Conservation (phyloP, 306 rosid genomes). For the Cucurbita argyrosperma region DNA sequence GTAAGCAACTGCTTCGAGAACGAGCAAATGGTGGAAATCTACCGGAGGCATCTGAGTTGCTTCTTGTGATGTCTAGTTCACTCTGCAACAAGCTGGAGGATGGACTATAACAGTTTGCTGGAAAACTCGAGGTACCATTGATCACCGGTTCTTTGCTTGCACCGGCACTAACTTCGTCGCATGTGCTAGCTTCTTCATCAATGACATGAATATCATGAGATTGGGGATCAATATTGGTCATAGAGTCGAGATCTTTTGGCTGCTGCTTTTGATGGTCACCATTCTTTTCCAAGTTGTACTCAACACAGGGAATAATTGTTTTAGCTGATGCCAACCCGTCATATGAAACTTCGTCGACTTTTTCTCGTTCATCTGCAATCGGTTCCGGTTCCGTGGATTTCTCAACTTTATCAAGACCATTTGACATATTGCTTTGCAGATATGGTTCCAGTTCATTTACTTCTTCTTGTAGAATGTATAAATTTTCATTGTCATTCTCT, state of each 20-base stretch:
- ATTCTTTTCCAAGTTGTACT: not conserved
- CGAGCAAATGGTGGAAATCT: conserved; percentile 16
- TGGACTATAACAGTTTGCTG: conserved; percentile 6
- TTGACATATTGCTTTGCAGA: not conserved
- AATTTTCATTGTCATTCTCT: conserved; percentile 3
- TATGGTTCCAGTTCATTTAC: not conserved
- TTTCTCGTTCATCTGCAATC: not conserved
- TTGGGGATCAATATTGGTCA: not conserved
- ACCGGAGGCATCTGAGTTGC: conserved; percentile 12
- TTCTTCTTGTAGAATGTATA: not conserved
- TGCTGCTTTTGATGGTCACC: conserved; percentile 5
- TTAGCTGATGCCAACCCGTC: not conserved
- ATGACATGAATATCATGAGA: conserved; percentile 28
- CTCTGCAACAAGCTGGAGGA: conserved; percentile 4
- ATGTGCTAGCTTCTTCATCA: conserved; percentile 8
- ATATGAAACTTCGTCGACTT: not conserved
- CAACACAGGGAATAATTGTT: not conserved
- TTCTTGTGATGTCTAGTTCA: conserved; percentile 10
- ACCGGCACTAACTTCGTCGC: conserved; percentile 1
- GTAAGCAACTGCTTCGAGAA: conserved; percentile 8
- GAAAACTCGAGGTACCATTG: not conserved
- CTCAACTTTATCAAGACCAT: conserved; percentile 9
- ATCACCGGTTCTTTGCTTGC: conserved; percentile 7
- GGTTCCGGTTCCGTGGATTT: not conserved
- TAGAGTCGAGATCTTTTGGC: not conserved